These are phyloP conservation scores for Leccinum aurantiacum DNA, from an alignment of 768 basidiomycete genomes.

Conservation along the genomic window DNA sequence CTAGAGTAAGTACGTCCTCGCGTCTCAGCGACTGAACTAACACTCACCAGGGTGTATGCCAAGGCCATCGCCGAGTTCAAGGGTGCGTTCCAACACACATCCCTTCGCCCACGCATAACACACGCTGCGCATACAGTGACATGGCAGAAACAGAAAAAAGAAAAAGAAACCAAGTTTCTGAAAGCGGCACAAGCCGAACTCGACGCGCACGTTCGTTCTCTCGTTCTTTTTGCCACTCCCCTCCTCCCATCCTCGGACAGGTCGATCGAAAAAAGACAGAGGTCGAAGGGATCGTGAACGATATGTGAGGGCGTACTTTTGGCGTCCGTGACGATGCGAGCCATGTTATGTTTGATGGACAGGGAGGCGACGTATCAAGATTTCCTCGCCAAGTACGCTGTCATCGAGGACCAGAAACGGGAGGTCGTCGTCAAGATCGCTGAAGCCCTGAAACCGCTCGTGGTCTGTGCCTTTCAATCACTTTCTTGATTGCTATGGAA, in stretches of 20 bases:
- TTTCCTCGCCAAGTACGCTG: slow-evolving; percentile 24
- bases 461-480: slow-evolving; percentile 18
- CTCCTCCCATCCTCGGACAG: slow-evolving; percentile 9
- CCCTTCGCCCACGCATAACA: neutral
- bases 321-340: slow-evolving; percentile 1
- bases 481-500: neutral
- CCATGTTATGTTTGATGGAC: neutral
- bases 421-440: slow-evolving; percentile 26
- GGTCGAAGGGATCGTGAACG: slow-evolving; percentile 17
- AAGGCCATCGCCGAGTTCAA: slow-evolving; percentile 34
- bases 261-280: slow-evolving; percentile 22
- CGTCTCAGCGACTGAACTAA: neutral
- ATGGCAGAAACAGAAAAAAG: slow-evolving; percentile 33
- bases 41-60: slow-evolving; percentile 26
- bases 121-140: slow-evolving; percentile 20
- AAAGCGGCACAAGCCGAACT: slow-evolving; percentile 25
- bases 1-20: slow-evolving; percentile 22
- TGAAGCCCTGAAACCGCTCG: slow-evolving; percentile 24
- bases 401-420: slow-evolving; percentile 29
- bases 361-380: slow-evolving; percentile 30
- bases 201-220: slow-evolving; percentile 22
- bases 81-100: slow-evolving; percentile 14
- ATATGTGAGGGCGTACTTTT: slow-evolving; percentile 27
- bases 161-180: slow-evolving; percentile 27
- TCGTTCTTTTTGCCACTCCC: neutral